A percentile compares a stretch with the other conserved stretches of the same genome.
phyloP scores from a whole-genome alignment of 352 stramenopile genomes.

The Phytophthora citrophthora region DNA sequence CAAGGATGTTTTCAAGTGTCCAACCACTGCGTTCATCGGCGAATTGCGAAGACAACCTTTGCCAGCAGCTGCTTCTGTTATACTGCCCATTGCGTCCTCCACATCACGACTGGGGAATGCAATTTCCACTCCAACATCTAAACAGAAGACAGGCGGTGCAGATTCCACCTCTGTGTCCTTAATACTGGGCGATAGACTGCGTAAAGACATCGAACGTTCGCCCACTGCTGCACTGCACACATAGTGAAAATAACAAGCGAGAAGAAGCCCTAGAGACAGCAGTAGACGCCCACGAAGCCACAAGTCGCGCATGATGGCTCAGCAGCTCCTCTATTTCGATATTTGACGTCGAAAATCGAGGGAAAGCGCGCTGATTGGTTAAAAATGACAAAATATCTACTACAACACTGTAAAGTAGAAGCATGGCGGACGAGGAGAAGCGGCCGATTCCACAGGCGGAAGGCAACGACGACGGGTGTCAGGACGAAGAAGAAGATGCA shows the following conservation, averaged over 20 bases:
- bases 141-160: conserved; percentile 43
- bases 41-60: conserved; percentile 44
- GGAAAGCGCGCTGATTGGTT: conserved; percentile 9
- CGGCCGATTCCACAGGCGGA: conserved; percentile 1
- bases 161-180: conserved; percentile 11
- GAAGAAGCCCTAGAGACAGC: conserved; percentile 2
- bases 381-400: not conserved
- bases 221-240: not conserved
- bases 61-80: conserved; percentile 4
- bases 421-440: conserved; percentile 29
- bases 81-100: conserved; percentile 24
- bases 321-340: not conserved
- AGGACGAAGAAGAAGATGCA: conserved; percentile 23
- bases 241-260: not conserved
- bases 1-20: conserved; percentile 43
- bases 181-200: not conserved
- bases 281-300: not conserved
- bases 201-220: conserved; percentile 7
- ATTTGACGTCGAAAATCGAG: conserved; percentile 2
- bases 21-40: conserved; percentile 42
- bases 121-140: conserved; percentile 53
- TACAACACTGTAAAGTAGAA: not conserved
- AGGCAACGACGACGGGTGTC: conserved; percentile 12
- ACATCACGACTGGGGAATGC: conserved; percentile 42
- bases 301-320: conserved; percentile 12